Base-by-base conservation (phyloP, 345 rosid genomes). In the Aethionema arabicum region DNA sequence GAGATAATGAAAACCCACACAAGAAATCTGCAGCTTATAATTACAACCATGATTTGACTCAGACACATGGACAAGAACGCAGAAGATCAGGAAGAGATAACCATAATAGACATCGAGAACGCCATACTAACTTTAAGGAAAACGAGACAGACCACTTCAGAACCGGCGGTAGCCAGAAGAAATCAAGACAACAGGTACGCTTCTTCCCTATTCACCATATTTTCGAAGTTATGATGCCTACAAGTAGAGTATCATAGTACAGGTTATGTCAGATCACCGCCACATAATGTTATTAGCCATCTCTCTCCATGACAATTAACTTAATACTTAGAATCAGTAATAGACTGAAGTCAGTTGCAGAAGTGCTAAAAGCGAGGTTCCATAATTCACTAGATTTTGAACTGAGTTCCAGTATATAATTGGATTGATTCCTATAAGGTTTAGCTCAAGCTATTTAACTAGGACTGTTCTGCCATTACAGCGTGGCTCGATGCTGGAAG, bases 401-500 rank as follows among this genome's bases (percentile, higher is more conserved):
- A 21, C 44, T n/a, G 32, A 42, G 50, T 15, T 44, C 16, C 11
- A 44, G 11, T 49, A n/a, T 27, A 51, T 40, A 59, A 40, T 0
- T n/a, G 32, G 30, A 56, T 48, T 58, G 44, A 35, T 27, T 56
- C 33, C 49, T n/a, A 37, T 11, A 50, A 52, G 31, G 29, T 61
- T 32, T 12, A 39, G 38, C 35, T 21, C 48, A 27, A 58, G 47
- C 49, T 65, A 30, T 37, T 42, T 11, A 50, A 38, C 50, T 16
- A 1, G 5, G 41, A 42, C 58, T 62, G 51, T 12, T 42, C 2
- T 58, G 70, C 0, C 51, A 64, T 7, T 70, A 81, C 80, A 90
- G 99, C 82, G 68, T 52, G 78, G 75, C 29, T 78, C 84, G 7
- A 69, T 83, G 45, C 79, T 81, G 1, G 96, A 82, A 58, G 85